Evolutionary conservation across 768 basidiomycete genomes (phyloP).

Genomic region (Cyathus striatus): DNA sequence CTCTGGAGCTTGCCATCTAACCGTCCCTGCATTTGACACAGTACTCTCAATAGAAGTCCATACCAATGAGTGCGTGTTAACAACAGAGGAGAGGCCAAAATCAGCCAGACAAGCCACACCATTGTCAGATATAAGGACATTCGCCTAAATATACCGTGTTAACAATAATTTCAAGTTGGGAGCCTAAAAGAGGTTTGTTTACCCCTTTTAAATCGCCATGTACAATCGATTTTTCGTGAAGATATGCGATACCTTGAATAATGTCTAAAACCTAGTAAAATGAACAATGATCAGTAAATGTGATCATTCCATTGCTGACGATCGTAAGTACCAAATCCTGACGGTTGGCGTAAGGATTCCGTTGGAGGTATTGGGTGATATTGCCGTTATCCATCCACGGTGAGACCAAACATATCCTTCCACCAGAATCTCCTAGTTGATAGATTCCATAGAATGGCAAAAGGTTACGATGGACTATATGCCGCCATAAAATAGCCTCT

Average conservation of each 20-base stretch:
- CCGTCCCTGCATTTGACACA: conserved; percentile 5
- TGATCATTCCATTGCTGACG: background rate
- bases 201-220: background rate
- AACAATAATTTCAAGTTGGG: background rate
- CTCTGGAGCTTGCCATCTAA: conserved; percentile 1
- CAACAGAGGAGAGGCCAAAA: conserved; percentile 14
- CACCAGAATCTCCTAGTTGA: background rate
- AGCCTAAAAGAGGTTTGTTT: background rate
- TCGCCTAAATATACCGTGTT: conserved; percentile 6
- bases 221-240: background rate
- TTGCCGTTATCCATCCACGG: background rate
- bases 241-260: background rate
- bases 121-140: conserved; percentile 12
- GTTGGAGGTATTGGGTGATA: background rate
- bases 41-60: conserved; percentile 9
- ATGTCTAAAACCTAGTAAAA: background rate
- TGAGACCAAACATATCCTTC: background rate
- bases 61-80: conserved; percentile 5
- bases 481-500: background rate
- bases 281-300: background rate
- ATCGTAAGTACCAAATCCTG: background rate
- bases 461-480: background rate
- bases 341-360: background rate
- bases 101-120: conserved; percentile 15
- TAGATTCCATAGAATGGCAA: background rate